phyloP scores from a whole-genome alignment of 139 green algal genomes.

The Yamagishiella unicocca region DNA sequence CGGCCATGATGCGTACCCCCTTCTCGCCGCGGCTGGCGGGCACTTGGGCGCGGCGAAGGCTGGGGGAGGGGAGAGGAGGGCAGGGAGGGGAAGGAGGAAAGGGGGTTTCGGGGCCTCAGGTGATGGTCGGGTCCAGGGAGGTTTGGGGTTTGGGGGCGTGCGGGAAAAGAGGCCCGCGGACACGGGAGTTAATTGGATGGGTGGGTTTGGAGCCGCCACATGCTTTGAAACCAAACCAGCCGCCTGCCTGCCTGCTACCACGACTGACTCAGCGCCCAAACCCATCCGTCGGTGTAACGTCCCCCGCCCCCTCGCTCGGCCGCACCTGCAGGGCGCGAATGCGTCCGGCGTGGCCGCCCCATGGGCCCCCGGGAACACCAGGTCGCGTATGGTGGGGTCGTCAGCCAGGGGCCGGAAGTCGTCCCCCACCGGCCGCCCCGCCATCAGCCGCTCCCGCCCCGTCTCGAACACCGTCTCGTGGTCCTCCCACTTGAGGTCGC shows the following conservation, averaged over 20 bases:
- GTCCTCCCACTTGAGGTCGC: conserved; percentile 70
- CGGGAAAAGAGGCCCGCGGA: too few species aligned
- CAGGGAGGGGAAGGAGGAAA: background rate
- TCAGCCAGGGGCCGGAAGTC: conserved; percentile 48
- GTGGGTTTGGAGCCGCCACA: too few species aligned
- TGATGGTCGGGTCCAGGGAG: too few species aligned
- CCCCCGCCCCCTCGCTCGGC: background rate
- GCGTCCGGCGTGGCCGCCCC: conserved; percentile 14
- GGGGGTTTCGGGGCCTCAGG: too few species aligned
- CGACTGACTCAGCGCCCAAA: background rate
- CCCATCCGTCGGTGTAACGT: background rate
- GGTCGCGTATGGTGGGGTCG: conserved; percentile 34
- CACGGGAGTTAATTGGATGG: too few species aligned
- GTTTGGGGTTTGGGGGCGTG: too few species aligned
- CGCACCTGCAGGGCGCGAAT: conserved; percentile 34
- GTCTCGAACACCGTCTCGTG: conserved; percentile 69
- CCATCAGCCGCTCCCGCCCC: conserved; percentile 47
- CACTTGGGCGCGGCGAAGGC: conserved; percentile 51
- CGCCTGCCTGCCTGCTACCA: too few species aligned
- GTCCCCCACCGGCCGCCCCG: conserved; percentile 52
- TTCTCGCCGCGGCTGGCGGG: conserved; percentile 46
- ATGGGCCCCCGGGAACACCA: conserved; percentile 47
- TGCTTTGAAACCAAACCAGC: too few species aligned
- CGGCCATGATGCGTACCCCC: conserved; percentile 62
- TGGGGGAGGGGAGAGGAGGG: background rate